These are phyloP conservation scores for Anthracocystis setariae DNA, from an alignment of 1,284 basidiomycete species.

Conservation along the genomic window DNA sequence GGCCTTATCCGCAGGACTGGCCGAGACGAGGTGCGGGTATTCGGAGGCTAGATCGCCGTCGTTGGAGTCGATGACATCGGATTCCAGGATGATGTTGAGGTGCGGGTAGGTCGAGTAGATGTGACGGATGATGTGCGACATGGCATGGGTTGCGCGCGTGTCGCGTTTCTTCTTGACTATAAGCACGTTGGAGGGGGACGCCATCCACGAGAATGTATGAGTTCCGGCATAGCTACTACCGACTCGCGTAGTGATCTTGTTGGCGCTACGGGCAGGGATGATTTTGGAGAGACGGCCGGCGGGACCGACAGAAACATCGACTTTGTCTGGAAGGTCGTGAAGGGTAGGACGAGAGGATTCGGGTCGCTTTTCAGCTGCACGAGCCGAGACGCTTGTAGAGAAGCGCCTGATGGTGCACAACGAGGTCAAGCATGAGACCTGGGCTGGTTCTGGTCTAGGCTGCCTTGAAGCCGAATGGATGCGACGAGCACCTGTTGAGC, in stretches of 20 bases:
- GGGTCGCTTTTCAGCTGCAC: conserved; percentile 24
- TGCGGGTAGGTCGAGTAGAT: conserved; percentile 72
- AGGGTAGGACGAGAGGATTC: conserved; percentile 22
- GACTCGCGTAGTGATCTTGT: conserved; percentile 58
- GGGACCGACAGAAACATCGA: conserved; percentile 51
- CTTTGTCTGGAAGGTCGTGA: conserved; percentile 53
- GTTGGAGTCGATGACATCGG: conserved; percentile 73
- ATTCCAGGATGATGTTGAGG: conserved; percentile 81
- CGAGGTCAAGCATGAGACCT: too few relatives aligned
- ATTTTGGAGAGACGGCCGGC: conserved; percentile 58
- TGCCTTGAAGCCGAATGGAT: background rate
- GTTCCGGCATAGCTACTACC: conserved; percentile 63
- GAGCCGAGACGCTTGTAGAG: background rate
- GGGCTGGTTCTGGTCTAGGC: too few relatives aligned
- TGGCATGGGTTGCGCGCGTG: conserved; percentile 68
- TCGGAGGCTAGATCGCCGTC: conserved; percentile 69
- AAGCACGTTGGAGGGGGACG: conserved; percentile 68
- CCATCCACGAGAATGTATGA: conserved; percentile 65
- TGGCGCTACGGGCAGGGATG: conserved; percentile 37
- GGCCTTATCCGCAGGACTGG: conserved; percentile 19
- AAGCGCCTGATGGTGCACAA: background rate
- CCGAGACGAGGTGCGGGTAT: conserved; percentile 33
- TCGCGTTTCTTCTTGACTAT: conserved; percentile 71
- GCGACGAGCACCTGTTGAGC: too few relatives aligned
- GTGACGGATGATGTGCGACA: conserved; percentile 68